phyloP scores from a whole-genome alignment of 1,284 basidiomycete species.

The Agaricales sp. region DNA sequence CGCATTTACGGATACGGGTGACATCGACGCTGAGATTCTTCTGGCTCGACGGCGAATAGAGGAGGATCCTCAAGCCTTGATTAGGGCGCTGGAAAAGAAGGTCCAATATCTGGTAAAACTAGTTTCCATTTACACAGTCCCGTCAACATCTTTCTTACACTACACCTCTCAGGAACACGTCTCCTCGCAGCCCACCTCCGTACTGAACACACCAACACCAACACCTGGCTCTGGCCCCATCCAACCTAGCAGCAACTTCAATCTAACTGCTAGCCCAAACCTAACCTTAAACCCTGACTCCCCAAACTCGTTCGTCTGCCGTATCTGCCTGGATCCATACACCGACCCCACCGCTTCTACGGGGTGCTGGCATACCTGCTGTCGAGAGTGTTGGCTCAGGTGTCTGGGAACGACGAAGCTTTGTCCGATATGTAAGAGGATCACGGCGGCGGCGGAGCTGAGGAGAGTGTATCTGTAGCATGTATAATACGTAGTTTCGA shows the following conservation, averaged over 20 bases:
- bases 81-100: constrained; percentile 51
- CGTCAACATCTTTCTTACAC: too few species aligned
- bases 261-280: too few species aligned
- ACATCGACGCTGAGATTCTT: constrained; percentile 36
- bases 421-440: constrained; percentile 77
- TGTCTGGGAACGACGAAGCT: constrained; percentile 72
- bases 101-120: constrained; percentile 39
- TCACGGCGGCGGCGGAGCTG: constrained; percentile 61
- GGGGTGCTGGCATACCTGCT: constrained; percentile 79
- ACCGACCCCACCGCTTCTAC: constrained; percentile 71
- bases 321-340: constrained; percentile 70
- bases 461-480: constrained; percentile 57
- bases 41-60: constrained; percentile 37
- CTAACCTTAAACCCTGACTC: constrained; percentile 12
- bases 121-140: too few species aligned
- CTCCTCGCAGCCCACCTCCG: too few species aligned
- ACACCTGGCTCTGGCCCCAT: too few species aligned
- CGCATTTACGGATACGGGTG: constrained; percentile 24
- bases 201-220: too few species aligned
- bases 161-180: too few species aligned
- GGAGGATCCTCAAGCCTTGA: constrained; percentile 34
- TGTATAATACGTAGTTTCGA: constrained; percentile 82
- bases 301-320: constrained; percentile 44
- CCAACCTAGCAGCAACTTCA: too few species aligned
- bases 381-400: constrained; percentile 67